Base-by-base conservation (phyloP, 306 rosid genomes). In the Nissolia schottii region DNA sequence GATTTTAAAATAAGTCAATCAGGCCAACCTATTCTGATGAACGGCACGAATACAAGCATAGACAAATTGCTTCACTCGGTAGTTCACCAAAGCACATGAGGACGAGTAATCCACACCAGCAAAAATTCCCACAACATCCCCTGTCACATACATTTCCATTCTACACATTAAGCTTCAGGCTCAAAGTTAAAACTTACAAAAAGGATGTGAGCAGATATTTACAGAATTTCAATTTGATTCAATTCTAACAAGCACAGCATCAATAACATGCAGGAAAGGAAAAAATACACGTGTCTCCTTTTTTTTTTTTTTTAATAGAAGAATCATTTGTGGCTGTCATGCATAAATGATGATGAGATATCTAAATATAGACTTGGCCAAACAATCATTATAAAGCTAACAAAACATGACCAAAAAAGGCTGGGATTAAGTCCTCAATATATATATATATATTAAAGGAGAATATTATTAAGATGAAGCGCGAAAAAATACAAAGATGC, bases 11-110 rank as follows among this genome's bases (percentile, higher is more conserved):
- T 20, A 70, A 10, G 13, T 57, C 1, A 5, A 69, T 9, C 18
- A 72, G 67, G 38, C 89, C 72, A 83, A 94, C 98, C 98, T 94
- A 70, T 87, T 88, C 63, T 82, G 91, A 79, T 94, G 86, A 64
- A 91, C 46, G 3, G 98, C 96, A 79, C 87, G 81, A 72, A 91
- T 73, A 78, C 95, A 91, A 43, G 80, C 74, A 78, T 81, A 83
- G 56, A 84, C 90, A 77, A 94, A 80, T 62, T 83, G 80, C 89
- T 91, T 91, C 76, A 91, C 84, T 78, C 97, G 84, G 83, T 73
- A 86, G 80, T 89, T 85, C 75, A 86, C 98, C 74, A 89, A 77
- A 76, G 95, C 92, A 70, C 80, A 76, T 6, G 58, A 61, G 51
- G 80, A 81, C 35, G 80, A 76, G 81, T 89, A 94, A 71, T 89